phyloP scores from a whole-genome alignment of 805 yeast species.

The Blastobotrys mokoenaii region DNA sequence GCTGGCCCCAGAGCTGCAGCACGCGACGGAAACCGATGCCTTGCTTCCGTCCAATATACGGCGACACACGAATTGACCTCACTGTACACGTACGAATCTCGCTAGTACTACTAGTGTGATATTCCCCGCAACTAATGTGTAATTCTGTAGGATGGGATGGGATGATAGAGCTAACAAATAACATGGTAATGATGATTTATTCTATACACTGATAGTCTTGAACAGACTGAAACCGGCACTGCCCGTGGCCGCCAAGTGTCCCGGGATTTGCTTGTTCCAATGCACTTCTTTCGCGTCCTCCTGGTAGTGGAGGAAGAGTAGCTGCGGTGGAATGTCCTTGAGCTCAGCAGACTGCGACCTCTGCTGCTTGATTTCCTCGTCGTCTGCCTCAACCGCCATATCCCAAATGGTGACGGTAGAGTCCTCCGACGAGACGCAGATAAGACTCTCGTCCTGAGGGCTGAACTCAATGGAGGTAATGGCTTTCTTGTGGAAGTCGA shows the following conservation, averaged over 20 bases:
- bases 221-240: conserved; percentile 90
- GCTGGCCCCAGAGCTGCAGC: no score
- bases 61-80: background rate
- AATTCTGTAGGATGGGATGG: no score
- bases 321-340: conserved; percentile 88
- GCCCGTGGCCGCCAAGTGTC: conserved; percentile 89
- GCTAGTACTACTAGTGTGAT: no score
- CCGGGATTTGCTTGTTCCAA: conserved; percentile 97
- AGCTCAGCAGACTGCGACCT: conserved; percentile 65
- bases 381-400: conserved; percentile 96
- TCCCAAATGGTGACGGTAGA: conserved; percentile 98
- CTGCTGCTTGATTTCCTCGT: conserved; percentile 88
- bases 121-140: no score
- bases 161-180: background rate
- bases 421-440: conserved; percentile 94
- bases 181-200: background rate
- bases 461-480: conserved; percentile 90
- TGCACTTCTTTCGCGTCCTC: conserved; percentile 94
- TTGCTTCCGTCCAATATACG: background rate
- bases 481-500: conserved; percentile 90
- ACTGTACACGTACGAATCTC: no score
- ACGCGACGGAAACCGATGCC: background rate
- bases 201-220: conserved; percentile 89
- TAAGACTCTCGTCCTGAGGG: conserved; percentile 89
- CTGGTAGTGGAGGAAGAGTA: conserved; percentile 97